Evolutionary conservation across 306 rosid genomes (phyloP).

Genomic region (Rubus idaeus): DNA sequence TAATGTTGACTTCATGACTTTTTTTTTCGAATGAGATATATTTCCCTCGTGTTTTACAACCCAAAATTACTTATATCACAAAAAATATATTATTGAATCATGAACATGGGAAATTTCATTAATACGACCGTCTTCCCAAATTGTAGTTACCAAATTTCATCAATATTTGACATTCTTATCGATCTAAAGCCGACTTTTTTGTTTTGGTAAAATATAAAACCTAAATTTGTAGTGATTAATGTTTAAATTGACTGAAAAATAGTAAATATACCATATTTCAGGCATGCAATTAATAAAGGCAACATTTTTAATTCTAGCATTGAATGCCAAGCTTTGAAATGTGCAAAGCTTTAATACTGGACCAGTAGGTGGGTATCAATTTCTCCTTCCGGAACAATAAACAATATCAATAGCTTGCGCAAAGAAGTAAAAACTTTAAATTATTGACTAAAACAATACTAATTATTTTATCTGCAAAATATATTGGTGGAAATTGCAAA

Average conservation of each 20-base stretch:
- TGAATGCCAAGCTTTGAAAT: constrained; percentile 4
- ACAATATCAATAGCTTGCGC: neutral
- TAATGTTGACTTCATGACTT: too few species aligned
- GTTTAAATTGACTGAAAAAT: neutral
- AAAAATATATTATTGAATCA: neutral
- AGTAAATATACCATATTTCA: neutral
- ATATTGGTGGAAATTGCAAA: neutral
- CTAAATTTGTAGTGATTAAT: neutral
- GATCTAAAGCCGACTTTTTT: too few species aligned
- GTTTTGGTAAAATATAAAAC: neutral
- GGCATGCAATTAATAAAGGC: neutral
- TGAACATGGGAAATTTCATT: neutral
- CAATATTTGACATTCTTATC: neutral
- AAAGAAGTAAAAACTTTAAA: neutral
- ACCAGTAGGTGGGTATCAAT: neutral
- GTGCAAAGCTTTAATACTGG: neutral
- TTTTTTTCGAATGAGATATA: too few species aligned
- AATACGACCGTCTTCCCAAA: neutral
- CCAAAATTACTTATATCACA: too few species aligned
- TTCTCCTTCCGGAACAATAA: neutral
- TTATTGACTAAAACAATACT: neutral
- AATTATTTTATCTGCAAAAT: neutral
- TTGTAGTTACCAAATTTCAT: neutral
- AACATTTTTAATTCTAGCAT: neutral
- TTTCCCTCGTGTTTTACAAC: too few species aligned